These are phyloP conservation scores for Bonnemaisonia californica DNA, from an alignment of 31 red algal species.

Conservation along the genomic window DNA sequence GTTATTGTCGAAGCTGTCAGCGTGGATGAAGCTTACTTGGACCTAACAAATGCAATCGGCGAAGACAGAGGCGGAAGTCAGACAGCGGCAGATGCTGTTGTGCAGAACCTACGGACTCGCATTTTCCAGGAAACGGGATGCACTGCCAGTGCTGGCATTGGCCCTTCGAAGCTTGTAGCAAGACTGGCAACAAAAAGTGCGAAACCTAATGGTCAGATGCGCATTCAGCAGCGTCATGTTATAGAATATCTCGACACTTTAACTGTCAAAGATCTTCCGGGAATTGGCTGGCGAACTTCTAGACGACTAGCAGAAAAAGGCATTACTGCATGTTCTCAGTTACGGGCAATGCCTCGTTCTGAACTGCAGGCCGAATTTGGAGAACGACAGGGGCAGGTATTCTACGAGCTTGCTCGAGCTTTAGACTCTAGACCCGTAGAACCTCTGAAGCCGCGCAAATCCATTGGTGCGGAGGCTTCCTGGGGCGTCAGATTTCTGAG, in stretches of 20 bases:
- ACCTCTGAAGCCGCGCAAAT: conserved; percentile 78
- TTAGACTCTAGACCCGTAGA: conserved; percentile 64
- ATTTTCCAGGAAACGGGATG: conserved; percentile 74
- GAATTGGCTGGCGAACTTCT: conserved; percentile 82
- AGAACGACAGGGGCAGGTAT: conserved; percentile 52
- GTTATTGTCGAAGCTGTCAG: conserved; percentile 76
- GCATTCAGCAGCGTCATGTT: conserved; percentile 52
- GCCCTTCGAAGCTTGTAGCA: conserved; percentile 84
- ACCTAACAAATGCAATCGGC: conserved; percentile 49
- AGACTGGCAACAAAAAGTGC: conserved; percentile 80
- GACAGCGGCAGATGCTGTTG: conserved; percentile 44
- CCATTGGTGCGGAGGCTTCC: conserved; percentile 82
- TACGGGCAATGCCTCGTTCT: conserved; percentile 38
- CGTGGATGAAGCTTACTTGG: conserved; percentile 92
- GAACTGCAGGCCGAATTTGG: conserved; percentile 76
- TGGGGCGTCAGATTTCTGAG: conserved; percentile 91
- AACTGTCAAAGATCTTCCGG: conserved; percentile 67
- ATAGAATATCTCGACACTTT: conserved; percentile 63
- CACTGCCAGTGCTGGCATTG: conserved; percentile 89
- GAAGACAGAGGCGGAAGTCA: conserved; percentile 29
- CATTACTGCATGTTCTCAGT: conserved; percentile 40
- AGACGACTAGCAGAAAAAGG: conserved; percentile 44
- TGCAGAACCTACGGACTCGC: conserved; percentile 47
- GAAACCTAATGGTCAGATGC: conserved; percentile 86
- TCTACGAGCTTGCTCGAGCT: conserved; percentile 64